A percentile compares a stretch with the other conserved stretches of the same genome.
Conservation (phyloP, 768 basidiomycete species). For the Hygrocybe coccinea region DNA sequence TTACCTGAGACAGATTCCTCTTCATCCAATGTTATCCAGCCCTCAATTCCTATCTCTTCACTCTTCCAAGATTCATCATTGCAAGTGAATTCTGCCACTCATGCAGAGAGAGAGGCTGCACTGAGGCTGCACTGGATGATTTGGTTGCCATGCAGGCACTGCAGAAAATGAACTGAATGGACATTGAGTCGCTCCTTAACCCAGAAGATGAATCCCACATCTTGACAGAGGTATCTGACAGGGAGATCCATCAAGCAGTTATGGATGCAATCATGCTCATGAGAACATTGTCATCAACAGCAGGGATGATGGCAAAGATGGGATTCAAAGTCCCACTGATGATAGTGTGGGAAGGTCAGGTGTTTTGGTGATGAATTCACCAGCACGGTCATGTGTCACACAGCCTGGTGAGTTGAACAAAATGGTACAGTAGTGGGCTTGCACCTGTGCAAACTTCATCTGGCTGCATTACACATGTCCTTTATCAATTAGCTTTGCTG, state of each 20-base stretch:
- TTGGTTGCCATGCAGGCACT: slow-evolving; percentile 23
- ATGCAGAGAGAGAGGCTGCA: slow-evolving; percentile 21
- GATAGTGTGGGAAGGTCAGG: no score
- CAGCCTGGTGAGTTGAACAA: no score
- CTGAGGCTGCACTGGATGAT: slow-evolving; percentile 17
- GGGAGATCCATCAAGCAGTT: slow-evolving; percentile 24
- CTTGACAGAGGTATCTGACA: slow-evolving; percentile 19
- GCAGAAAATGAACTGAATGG: slow-evolving; percentile 23
- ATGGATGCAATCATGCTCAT: slow-evolving; percentile 19
- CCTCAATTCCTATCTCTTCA: slow-evolving; percentile 20
- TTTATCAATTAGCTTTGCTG: no score
- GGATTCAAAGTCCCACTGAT: no score
- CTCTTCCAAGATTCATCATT: slow-evolving; percentile 13
- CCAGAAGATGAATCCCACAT: slow-evolving; percentile 21
- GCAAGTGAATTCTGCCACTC: slow-evolving; percentile 9
- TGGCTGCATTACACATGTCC: no score
- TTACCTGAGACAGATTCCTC: slow-evolving; percentile 16
- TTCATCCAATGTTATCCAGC: slow-evolving; percentile 7
- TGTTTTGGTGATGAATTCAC: no score
- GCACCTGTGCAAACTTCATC: no score
- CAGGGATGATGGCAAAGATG: no score
- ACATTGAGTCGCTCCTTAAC: slow-evolving; percentile 26
- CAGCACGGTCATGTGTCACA: no score
- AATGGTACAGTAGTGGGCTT: no score
- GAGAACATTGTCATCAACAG: slow-evolving; percentile 18